Percentiles rank a stretch among this genome's conserved stretches.
phyloP scores from a whole-genome alignment of 169 alveolate genomes.

The Theileria equi region DNA sequence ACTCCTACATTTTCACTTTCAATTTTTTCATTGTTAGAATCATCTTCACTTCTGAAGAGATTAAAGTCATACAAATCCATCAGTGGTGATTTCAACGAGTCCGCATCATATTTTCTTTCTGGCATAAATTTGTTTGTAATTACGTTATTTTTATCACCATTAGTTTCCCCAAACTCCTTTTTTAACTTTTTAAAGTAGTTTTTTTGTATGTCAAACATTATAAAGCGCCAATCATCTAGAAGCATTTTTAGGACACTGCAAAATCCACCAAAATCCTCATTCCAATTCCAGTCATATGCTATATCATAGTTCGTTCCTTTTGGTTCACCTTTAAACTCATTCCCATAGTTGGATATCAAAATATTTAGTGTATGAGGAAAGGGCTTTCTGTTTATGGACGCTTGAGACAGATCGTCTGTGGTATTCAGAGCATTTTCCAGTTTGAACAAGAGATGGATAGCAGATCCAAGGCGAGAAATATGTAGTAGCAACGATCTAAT shows the following conservation, averaged over 20 bases:
- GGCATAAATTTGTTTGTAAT: too few species aligned
- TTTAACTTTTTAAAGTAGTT: not conserved
- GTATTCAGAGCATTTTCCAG: not conserved
- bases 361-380: not conserved
- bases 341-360: not conserved
- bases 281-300: not conserved
- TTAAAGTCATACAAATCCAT: not conserved
- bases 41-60: too few species aligned
- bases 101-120: not conserved
- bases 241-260: not conserved
- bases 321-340: not conserved
- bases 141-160: too few species aligned
- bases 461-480: slow-evolving; percentile 16
- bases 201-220: not conserved
- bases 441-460: not conserved
- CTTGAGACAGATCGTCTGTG: not conserved
- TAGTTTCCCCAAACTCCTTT: too few species aligned
- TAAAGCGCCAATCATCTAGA: not conserved
- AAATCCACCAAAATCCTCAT: not conserved
- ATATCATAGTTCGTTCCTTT: not conserved
- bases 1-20: too few species aligned
- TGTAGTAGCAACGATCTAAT: not conserved
- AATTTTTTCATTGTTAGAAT: too few species aligned
- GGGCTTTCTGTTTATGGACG: not conserved
- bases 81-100: not conserved